Percentiles rank a stretch among this genome's conserved stretches.
phyloP scores from a whole-genome alignment of 2,329 filamentous ascomycete species.

The Ophiocordyceps australis region DNA sequence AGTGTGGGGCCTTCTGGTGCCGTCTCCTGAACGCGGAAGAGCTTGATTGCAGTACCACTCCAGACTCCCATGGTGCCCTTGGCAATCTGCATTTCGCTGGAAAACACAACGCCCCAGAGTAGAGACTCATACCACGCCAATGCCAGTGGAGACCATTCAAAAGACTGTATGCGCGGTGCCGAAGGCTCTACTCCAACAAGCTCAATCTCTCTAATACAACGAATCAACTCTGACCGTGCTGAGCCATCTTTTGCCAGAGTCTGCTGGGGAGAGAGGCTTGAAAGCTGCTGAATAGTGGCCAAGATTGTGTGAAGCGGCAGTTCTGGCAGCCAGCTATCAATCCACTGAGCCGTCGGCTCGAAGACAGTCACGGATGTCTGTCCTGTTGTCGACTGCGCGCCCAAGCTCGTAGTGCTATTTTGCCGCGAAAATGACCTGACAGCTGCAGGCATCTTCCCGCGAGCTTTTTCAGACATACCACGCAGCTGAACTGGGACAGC shows the following conservation, averaged over 20 bases:
- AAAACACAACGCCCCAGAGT: constrained; percentile 85
- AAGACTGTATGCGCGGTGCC: constrained; percentile 64
- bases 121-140: constrained; percentile 93
- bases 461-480: constrained; percentile 92
- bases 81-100: constrained; percentile 71
- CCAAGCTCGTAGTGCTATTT: constrained; percentile 72
- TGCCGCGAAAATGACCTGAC: constrained; percentile 72
- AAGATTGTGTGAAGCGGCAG: constrained; percentile 77
- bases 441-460: constrained; percentile 85
- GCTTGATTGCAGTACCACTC: constrained; percentile 75
- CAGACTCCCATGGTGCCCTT: constrained; percentile 84
- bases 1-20: constrained; percentile 64
- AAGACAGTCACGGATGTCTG: constrained; percentile 45
- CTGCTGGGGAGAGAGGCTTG: constrained; percentile 35
- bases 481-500: constrained; percentile 66
- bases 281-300: constrained; percentile 52
- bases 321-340: constrained; percentile 86
- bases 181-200: constrained; percentile 59
- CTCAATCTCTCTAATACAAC: constrained; percentile 38
- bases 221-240: constrained; percentile 26
- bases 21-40: constrained; percentile 82
- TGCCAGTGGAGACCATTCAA: constrained; percentile 82
- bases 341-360: constrained; percentile 66
- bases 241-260: constrained; percentile 22
- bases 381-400: constrained; percentile 40